phyloP scores from a whole-genome alignment of 768 basidiomycete species.

The Tylopilus intermedius region DNA sequence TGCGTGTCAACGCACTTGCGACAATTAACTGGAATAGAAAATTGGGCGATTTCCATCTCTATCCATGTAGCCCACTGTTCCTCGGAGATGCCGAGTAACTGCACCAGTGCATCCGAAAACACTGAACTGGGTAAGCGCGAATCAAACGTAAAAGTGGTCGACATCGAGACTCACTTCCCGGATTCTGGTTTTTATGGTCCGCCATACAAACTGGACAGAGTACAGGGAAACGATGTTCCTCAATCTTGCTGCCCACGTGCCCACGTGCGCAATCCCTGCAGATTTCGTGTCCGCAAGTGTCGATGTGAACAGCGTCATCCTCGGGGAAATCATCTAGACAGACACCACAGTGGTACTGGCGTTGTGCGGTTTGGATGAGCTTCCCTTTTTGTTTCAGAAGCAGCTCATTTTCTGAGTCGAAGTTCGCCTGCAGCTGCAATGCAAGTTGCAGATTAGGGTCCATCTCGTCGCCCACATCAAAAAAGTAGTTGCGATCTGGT shows the following conservation, averaged over 20 bases:
- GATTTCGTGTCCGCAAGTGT: conserved; percentile 45
- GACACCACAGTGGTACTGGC: conserved; percentile 47
- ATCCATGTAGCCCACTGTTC: conserved; percentile 39
- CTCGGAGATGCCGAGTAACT: conserved; percentile 42
- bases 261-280: conserved; percentile 49
- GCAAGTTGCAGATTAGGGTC: conserved; percentile 23
- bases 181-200: conserved; percentile 26
- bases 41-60: conserved; percentile 43
- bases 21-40: conserved; percentile 43
- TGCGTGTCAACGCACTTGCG: conserved; percentile 36
- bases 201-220: conserved; percentile 53
- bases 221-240: conserved; percentile 54
- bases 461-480: background rate
- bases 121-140: conserved; percentile 23
- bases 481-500: background rate
- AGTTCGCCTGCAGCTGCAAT: conserved; percentile 33
- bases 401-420: conserved; percentile 37
- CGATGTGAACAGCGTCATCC: conserved; percentile 39
- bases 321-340: conserved; percentile 49
- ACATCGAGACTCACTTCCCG: conserved; percentile 25
- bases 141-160: background rate
- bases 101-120: conserved; percentile 34
- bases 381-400: conserved; percentile 31
- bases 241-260: conserved; percentile 44
- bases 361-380: conserved; percentile 30